Conservation (phyloP, 2,329 filamentous ascomycete species). For the Lachnellula subtilissima region DNA sequence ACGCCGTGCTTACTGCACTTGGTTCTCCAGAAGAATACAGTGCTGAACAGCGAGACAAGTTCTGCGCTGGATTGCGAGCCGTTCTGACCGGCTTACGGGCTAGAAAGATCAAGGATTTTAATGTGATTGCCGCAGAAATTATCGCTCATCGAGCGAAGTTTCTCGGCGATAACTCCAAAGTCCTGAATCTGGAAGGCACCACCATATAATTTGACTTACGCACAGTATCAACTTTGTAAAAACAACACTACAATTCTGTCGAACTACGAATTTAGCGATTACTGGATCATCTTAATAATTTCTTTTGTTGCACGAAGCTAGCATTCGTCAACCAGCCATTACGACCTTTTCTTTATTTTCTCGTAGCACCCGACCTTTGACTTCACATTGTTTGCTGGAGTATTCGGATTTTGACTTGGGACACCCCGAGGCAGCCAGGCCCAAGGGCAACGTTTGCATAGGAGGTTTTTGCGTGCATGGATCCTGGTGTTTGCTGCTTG, state of each 20-base stretch:
- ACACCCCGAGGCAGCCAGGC: background rate
- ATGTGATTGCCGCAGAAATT: slow-evolving; percentile 61
- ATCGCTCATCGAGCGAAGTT: slow-evolving; percentile 62
- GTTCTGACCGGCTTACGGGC: slow-evolving; percentile 56
- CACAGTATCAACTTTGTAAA: slow-evolving; percentile 23
- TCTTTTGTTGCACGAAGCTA: background rate
- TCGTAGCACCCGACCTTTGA: background rate
- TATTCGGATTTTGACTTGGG: background rate
- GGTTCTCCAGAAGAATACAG: slow-evolving; percentile 61
- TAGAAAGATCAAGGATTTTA: slow-evolving; percentile 59
- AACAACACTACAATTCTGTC: slow-evolving; percentile 10
- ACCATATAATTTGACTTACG: slow-evolving; percentile 16
- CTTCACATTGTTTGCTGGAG: background rate
- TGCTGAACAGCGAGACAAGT: slow-evolving; percentile 55
- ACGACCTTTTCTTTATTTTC: background rate
- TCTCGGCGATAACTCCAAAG: slow-evolving; percentile 57
- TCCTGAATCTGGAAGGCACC: slow-evolving; percentile 50
- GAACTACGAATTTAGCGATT: background rate
- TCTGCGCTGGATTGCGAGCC: slow-evolving; percentile 56
- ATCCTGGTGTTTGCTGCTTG: background rate
- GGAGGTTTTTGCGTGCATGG: slow-evolving; percentile 3
- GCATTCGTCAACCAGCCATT: background rate
- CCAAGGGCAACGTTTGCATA: background rate
- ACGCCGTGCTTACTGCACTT: slow-evolving; percentile 67
- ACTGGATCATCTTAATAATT: background rate